Evolutionary conservation across 164 flowering plant species (phyloP).

Genomic region (Buxus sempervirens): DNA sequence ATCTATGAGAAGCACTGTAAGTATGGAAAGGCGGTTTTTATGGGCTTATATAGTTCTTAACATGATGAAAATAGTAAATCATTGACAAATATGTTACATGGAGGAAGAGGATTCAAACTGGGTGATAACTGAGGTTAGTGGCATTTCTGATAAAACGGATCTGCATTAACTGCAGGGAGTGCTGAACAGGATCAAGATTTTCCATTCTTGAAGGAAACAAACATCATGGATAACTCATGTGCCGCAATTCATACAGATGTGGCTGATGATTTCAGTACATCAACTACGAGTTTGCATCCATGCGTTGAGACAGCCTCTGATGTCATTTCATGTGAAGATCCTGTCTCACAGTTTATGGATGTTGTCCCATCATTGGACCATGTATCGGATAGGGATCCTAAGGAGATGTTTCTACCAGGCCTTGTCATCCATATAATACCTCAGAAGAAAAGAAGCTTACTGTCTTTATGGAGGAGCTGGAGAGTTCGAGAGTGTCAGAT

Average conservation of each 20-base stretch:
- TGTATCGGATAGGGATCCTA: slow-evolving; percentile 28
- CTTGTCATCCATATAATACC: slow-evolving; percentile 64
- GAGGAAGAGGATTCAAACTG: slow-evolving; percentile 3
- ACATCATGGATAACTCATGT: slow-evolving; percentile 5
- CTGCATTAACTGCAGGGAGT: slow-evolving; percentile 33
- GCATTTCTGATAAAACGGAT: slow-evolving; percentile 12
- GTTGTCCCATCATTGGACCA: slow-evolving; percentile 36
- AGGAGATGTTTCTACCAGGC: slow-evolving; percentile 73
- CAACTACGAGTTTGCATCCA: slow-evolving; percentile 23
- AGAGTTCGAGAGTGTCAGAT: slow-evolving; percentile 19
- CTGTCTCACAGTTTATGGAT: slow-evolving; percentile 46
- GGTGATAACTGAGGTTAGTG: slow-evolving; percentile 6
- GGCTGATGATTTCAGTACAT: slow-evolving; percentile 12
- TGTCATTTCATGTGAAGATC: slow-evolving; percentile 26
- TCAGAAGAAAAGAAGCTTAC: slow-evolving; percentile 20
- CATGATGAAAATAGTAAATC: slow-evolving; percentile 18
- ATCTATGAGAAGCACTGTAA: slow-evolving; percentile 14
- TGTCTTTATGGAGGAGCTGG: slow-evolving; percentile 45
- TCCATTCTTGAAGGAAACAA: slow-evolving; percentile 10
- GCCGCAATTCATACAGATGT: slow-evolving; percentile 12
- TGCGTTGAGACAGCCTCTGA: slow-evolving; percentile 15
- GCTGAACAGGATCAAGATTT: slow-evolving; percentile 23
- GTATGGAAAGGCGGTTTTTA: slow-evolving; percentile 21
- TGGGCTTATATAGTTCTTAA: slow-evolving; percentile 19
- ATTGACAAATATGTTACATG: not conserved